Percentiles rank a stretch among this genome's conserved stretches.
Evolutionary conservation across 2,329 filamentous ascomycete species (phyloP).

Genomic region (Xylariaceae sp.): DNA sequence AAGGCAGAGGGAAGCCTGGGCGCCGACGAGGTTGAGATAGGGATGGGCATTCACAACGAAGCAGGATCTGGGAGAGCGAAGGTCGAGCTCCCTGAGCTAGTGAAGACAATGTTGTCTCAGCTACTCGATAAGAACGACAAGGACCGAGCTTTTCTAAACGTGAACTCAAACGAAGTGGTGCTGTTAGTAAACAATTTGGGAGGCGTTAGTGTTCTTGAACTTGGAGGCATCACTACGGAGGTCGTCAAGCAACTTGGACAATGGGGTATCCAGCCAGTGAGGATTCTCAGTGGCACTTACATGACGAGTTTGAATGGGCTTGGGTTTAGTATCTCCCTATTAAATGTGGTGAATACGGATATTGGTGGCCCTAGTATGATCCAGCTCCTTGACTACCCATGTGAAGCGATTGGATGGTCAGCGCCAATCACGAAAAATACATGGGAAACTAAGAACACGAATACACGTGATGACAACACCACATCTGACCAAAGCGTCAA

Average conservation of each 20-base stretch:
- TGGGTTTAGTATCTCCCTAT: constrained; percentile 75
- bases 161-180: constrained; percentile 69
- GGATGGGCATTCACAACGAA: constrained; percentile 83
- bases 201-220: constrained; percentile 73
- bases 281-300: constrained; percentile 73
- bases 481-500: constrained; percentile 44
- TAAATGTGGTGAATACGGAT: constrained; percentile 68
- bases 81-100: constrained; percentile 60
- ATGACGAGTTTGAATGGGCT: constrained; percentile 82
- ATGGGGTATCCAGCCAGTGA: constrained; percentile 67
- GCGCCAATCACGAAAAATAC: constrained; percentile 67
- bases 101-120: constrained; percentile 72
- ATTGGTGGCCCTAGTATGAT: constrained; percentile 68
- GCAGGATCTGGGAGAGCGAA: constrained; percentile 61
- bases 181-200: constrained; percentile 79
- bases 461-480: constrained; percentile 51
- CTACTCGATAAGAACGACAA: constrained; percentile 70
- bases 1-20: constrained; percentile 62
- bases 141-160: constrained; percentile 73
- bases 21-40: constrained; percentile 65
- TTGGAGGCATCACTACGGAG: constrained; percentile 74
- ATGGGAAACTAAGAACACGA: constrained; percentile 65
- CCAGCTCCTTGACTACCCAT: constrained; percentile 72
- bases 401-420: constrained; percentile 74
- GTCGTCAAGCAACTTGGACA: constrained; percentile 67